Evolutionary conservation across 1,139 yeast genomes (phyloP).

Genomic region (Arxiozyma slooffiae): DNA sequence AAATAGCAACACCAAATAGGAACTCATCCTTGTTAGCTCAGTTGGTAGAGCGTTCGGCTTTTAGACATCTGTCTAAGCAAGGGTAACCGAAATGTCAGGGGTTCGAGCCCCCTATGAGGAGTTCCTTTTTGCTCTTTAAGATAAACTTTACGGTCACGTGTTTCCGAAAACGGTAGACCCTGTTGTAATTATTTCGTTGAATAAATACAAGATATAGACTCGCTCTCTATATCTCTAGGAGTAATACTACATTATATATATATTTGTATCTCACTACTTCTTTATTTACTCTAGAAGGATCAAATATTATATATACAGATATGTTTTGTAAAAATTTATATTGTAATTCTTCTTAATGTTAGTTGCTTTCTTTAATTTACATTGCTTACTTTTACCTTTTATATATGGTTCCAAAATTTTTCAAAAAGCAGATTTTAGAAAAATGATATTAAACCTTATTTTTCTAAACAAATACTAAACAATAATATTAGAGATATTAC

Average conservation of each 20-base stretch:
- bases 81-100: constrained; percentile 34
- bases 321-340: too few species aligned
- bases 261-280: too few species aligned
- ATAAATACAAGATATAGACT: not conserved
- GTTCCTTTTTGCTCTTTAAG: constrained; percentile 24
- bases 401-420: not conserved
- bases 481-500: not conserved
- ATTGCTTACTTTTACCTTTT: not conserved
- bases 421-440: not conserved
- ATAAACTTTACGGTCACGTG: constrained; percentile 1
- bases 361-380: too few species aligned
- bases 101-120: constrained; percentile 36
- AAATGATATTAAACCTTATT: not conserved
- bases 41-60: too few species aligned
- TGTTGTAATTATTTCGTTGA: not conserved
- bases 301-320: too few species aligned
- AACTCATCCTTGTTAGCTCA: constrained; percentile 28
- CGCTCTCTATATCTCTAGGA: not conserved
- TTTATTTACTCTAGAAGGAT: too few species aligned
- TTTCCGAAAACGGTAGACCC: not conserved
- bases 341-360: not conserved
- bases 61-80: constrained; percentile 26
- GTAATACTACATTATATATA: too few species aligned
- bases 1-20: too few species aligned
- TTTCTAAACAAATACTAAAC: not conserved